Evolutionary conservation across 257 asterid genomes (phyloP).

Genomic region (Solanum tarijense): DNA sequence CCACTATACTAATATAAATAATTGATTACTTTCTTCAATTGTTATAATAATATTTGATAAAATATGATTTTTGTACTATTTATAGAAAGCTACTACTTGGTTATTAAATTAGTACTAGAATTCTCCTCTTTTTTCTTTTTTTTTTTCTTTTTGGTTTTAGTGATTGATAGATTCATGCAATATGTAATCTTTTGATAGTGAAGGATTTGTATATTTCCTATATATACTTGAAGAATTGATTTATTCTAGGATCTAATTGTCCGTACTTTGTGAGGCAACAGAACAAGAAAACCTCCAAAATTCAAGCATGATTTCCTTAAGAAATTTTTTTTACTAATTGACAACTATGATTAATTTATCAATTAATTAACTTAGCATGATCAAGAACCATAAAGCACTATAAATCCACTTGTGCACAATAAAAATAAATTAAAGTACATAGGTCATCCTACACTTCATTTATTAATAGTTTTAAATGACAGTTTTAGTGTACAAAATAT

Average conservation of each 20-base stretch:
- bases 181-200: conserved; percentile 6
- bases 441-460: background rate
- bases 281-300: conserved; percentile 17
- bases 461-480: background rate
- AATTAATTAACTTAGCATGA: background rate
- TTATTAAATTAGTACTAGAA: background rate
- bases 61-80: background rate
- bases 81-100: background rate
- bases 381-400: background rate
- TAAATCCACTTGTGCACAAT: background rate
- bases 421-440: background rate
- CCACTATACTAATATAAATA: background rate
- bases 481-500: background rate
- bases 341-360: conserved; percentile 17
- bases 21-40: background rate
- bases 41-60: background rate
- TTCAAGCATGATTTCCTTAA: conserved; percentile 27
- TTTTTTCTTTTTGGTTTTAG: background rate
- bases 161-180: conserved; percentile 43
- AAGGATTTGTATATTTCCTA: conserved; percentile 1
- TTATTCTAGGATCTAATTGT: conserved; percentile 38
- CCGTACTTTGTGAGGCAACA: conserved; percentile 48
- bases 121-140: background rate
- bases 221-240: conserved; percentile 11
- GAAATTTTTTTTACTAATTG: conserved; percentile 11